Base-by-base conservation (phyloP, 2,329 filamentous ascomycete species). In the Alternaria sp. region DNA sequence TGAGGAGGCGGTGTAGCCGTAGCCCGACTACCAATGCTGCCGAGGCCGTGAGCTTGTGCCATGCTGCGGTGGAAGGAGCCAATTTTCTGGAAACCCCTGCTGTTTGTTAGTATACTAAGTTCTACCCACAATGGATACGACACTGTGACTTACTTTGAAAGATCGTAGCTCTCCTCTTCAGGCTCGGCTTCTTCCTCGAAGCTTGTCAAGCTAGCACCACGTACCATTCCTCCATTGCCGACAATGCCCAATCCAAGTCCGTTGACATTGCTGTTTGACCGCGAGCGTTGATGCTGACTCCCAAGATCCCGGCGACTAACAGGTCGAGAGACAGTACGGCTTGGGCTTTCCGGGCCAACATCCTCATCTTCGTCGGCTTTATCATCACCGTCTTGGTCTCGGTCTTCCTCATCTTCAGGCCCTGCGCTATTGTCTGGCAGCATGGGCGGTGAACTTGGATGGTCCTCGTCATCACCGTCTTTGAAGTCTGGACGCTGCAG, bases 1-100 rank as follows among this genome's bases (percentile, higher is more conserved):
- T 56, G 57, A 28, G 66, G 61, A 20, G 62, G 64, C 14, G 66
- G 67, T 16, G 64, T 66, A 12, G 67, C 65, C 38, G 67, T 63
- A 20, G 65, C 46, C n/a, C 57, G 43, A 11, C 52, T 41, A 18
- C 52, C 44, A 9, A 59, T 54, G 18, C 57, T 65, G 20, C 68
- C 67, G 28, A 76, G 61, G 9, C 72, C 71, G 25, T 77, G 75
- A 12, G 69, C 70, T 41, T 75, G 73, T 18, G 74, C 74, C 56
- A 77, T 72, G 55, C 62, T 75, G 28, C 72, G 71, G 49, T 84
- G 82, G 65, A 82, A 84, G 2, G 79, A 78, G 28, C 82, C 82
- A 51, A 84, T 84, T 34, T 81, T 81, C 63, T 83, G 81, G 71
- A 84, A 84, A 25, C 82, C 82, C 74, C 82, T 84, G 61, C 25